Base-by-base conservation (phyloP, 306 rosid species). In the Fagus sylvatica region DNA sequence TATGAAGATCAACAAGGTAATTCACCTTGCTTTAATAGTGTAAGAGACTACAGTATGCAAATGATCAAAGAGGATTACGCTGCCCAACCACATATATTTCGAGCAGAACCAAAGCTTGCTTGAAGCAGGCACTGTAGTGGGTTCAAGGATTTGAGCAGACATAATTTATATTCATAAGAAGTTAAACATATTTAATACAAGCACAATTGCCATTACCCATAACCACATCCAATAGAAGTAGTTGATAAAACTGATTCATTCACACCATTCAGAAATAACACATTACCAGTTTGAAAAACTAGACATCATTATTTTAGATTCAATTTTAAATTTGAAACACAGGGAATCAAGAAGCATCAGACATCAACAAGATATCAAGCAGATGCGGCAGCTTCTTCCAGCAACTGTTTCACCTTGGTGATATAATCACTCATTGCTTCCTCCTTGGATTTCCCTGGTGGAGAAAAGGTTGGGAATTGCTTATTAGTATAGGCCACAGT, bases 321-420 rank as follows among this genome's bases (percentile, higher is more conserved):
- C 71, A 62, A 70, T 54, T 43, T 12, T 33, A 37, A 79, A 61
- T 73, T 73, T 53, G n/a, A n/a, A 75, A 71, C 80, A 74, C 61
- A 78, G 7, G 40, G 42, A 82, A 67, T 34, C 68, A 74, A 28
- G 77, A 73, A 76, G 79, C 74, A 68, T 62, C 69, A 28, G 61
- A 2, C 57, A 64, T 48, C 69, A 49, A 72, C 56, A 72, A 36
- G 68, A 57, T 41, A 48, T 92, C 88, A 92, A 78, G 81, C 84
- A 68, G 88, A 5, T 42, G 82, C 11, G 53, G 90, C 89, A 3
- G 95, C 95, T 73, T 37, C 93, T 87, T 91, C 99, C 84, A 74
- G 87, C 80, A 95, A 76, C 81, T 93, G 98, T 84, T 95, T 95
- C 91, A 95, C 98, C 91, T 93, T 93, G 61, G 97, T 93, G 83